Evolutionary conservation across 2,329 filamentous ascomycete species (phyloP), one percentile per base, ranked within the genome.

Genomic region (Pyrenophora seminiperda): DNA sequence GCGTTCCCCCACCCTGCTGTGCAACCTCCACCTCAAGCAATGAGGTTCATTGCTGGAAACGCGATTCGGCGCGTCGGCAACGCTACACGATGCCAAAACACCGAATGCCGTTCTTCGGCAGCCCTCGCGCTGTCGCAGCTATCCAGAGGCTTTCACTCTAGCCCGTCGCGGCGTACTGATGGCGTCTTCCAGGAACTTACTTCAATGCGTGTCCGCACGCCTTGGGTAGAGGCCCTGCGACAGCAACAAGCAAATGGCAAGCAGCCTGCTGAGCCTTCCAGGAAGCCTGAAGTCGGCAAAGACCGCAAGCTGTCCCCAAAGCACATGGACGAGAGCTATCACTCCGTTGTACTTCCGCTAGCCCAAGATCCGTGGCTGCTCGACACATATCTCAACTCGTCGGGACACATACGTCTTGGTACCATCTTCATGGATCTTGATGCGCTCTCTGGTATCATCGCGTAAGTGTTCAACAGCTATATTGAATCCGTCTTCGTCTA

Each of bases 401-500:
- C 84, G 0, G 89, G 89, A 0, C 87, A 90, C 60, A 88, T 92
- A 59, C 80, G 78, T 44, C 78, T 91, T 6, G 89, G 89, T 0
- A 85, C 88, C 0, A 76, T 92, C 13, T 83, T 92, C 54, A 91
- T 91, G 87, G 89, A 92, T 56, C 79, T 92, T 2, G 89, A 92
- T 72, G 89, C 89, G 0, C 74, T 92, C 6, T 88, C 88, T 1
- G 89, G 89, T 7, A 83, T 91, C 38, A 83, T 92, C 47, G 88
- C 89, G 56, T 71, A 65, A 64, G 66, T 51, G 40, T 47, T 14
- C 87, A 39, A 88, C 68, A 87, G 85, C 53, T 84, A 85, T 59
- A 84, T 53, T 30, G 34, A 40, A 38, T 36, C 29, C 33, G n/a
- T 22, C 11, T 22, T n/a, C 24, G 34, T 62, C 60, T 67, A 57